Percentiles rank a stretch among this genome's conserved stretches.
These are phyloP conservation scores for Talaromyces thailandensis DNA, from an alignment of 495 filamentous ascomycete species.

Conservation along the genomic window DNA sequence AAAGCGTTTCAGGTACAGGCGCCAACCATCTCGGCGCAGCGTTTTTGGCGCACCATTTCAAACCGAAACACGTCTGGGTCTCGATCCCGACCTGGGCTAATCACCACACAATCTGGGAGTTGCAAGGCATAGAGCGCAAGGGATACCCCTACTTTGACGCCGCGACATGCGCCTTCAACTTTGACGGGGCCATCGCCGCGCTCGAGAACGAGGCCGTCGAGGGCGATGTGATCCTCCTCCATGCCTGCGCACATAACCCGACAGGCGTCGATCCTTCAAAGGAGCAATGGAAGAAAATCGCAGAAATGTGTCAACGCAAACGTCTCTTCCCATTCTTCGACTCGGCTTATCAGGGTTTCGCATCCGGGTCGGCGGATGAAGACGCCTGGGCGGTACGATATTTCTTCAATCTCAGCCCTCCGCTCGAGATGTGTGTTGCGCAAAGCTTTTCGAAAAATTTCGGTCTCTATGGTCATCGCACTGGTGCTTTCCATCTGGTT, in stretches of 20 bases:
- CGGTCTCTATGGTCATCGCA: conserved; percentile 45
- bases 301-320: conserved; percentile 39
- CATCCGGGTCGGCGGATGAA: conserved; percentile 40
- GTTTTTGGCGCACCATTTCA: conserved; percentile 58
- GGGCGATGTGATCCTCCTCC: conserved; percentile 39
- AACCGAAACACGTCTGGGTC: conserved; percentile 36
- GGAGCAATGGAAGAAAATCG: conserved; percentile 47
- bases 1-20: conserved; percentile 89
- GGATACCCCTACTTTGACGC: conserved; percentile 42
- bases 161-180: conserved; percentile 36
- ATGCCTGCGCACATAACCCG: conserved; percentile 49
- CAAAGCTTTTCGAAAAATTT: conserved; percentile 50
- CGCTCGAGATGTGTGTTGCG: conserved; percentile 41
- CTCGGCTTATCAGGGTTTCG: conserved; percentile 49
- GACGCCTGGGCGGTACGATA: conserved; percentile 47
- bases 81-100: conserved; percentile 43
- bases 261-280: conserved; percentile 44
- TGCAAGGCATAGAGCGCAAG: conserved; percentile 32
- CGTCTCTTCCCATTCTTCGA: conserved; percentile 48
- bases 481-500: conserved; percentile 41
- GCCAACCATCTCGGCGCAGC: conserved; percentile 81
- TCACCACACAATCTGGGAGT: conserved; percentile 39
- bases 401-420: conserved; percentile 39
- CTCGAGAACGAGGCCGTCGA: conserved; percentile 32
- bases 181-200: conserved; percentile 36